Percentiles rank a stretch among this genome's conserved stretches.
phyloP scores from a whole-genome alignment of 331 rosid genomes.

The Saraca asoca region DNA sequence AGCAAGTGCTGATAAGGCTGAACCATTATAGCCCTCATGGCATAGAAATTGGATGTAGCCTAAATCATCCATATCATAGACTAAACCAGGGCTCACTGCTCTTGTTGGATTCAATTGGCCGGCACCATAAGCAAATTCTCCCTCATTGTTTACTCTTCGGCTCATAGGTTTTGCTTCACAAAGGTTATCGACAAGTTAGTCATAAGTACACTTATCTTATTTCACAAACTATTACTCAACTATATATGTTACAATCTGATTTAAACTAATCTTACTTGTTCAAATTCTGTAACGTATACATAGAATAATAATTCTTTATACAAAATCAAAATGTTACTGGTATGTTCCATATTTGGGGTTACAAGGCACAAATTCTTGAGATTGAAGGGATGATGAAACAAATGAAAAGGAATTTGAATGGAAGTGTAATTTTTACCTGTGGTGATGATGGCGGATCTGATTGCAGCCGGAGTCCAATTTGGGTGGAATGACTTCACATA shows the following conservation, averaged over 20 bases:
- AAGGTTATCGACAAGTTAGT: slow-evolving; percentile 16
- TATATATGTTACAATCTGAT: too few relatives aligned
- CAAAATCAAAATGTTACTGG: too few relatives aligned
- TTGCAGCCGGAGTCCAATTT: slow-evolving; percentile 77
- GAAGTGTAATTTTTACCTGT: slow-evolving; percentile 48
- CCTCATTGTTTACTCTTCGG: slow-evolving; percentile 50
- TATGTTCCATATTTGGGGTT: too few relatives aligned
- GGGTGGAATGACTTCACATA: slow-evolving; percentile 91
- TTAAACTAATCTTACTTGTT: too few relatives aligned
- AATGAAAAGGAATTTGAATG: too few relatives aligned
- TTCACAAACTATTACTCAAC: too few relatives aligned
- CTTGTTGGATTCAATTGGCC: slow-evolving; percentile 74
- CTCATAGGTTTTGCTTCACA: slow-evolving; percentile 74
- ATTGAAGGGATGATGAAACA: too few relatives aligned
- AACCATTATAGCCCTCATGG: slow-evolving; percentile 66
- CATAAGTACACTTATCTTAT: not conserved
- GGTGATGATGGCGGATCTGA: slow-evolving; percentile 75
- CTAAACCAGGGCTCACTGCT: slow-evolving; percentile 68
- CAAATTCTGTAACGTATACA: too few relatives aligned
- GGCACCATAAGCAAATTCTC: slow-evolving; percentile 75
- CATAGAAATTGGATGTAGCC: slow-evolving; percentile 74
- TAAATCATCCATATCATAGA: slow-evolving; percentile 69
- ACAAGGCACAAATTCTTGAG: too few relatives aligned
- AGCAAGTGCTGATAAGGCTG: slow-evolving; percentile 45
- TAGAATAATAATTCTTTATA: too few relatives aligned